phyloP scores from a whole-genome alignment of 805 yeast genomes.

The Ogataea wickerhamii region DNA sequence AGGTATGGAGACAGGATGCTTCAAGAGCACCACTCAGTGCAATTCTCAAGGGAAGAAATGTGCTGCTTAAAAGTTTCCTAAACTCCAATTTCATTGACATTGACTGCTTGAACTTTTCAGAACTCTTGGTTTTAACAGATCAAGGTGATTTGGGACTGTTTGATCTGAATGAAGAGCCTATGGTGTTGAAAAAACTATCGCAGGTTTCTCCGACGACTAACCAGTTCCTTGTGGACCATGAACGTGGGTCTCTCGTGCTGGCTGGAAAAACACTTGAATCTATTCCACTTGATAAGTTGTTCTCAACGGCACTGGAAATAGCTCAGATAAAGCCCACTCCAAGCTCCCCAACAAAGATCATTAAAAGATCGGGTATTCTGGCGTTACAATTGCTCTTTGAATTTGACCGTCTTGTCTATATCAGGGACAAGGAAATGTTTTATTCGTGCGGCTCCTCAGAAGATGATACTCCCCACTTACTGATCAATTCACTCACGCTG shows the following conservation, averaged over 20 bases:
- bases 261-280: conserved; percentile 16
- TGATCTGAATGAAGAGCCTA: conserved; percentile 24
- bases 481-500: conserved; percentile 38
- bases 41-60: conserved; percentile 54
- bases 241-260: conserved; percentile 14
- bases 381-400: conserved; percentile 30
- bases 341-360: conserved; percentile 27
- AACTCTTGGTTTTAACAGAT: conserved; percentile 35
- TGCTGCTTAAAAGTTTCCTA: conserved; percentile 47
- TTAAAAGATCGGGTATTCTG: conserved; percentile 30
- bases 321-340: conserved; percentile 23
- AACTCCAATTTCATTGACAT: conserved; percentile 48
- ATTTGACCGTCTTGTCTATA: conserved; percentile 28
- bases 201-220: conserved; percentile 18
- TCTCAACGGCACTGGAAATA: conserved; percentile 3
- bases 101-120: conserved; percentile 33
- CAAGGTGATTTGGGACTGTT: conserved; percentile 33
- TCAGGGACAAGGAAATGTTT: conserved; percentile 37
- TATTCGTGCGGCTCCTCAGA: conserved; percentile 23
- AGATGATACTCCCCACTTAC: conserved; percentile 7
- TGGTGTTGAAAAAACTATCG: conserved; percentile 18
- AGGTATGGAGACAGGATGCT: conserved; percentile 49
- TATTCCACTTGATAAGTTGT: conserved; percentile 17
- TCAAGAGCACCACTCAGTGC: conserved; percentile 6
- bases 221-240: conserved; percentile 23